Base-by-base conservation (phyloP, 2,329 filamentous ascomycete genomes). In the Penicillium sp. region DNA sequence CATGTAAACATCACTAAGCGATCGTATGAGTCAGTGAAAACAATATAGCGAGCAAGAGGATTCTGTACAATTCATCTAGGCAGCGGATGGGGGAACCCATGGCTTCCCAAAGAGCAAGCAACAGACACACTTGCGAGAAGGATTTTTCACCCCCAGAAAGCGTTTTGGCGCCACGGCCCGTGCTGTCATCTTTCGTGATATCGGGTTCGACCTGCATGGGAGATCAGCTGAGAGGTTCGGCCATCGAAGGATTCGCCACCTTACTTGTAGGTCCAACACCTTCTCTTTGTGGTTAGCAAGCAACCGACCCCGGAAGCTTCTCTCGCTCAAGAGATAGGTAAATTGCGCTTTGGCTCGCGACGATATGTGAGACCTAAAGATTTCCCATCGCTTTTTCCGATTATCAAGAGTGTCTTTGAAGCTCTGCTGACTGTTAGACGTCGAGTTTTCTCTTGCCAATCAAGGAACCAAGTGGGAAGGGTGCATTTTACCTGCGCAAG, bases 111-210 rank as follows among this genome's bases (percentile, higher is more conserved):
- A 98, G 82, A 2, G 88, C 80, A 20, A 98, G 74, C 37, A 98
- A 70, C 52, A 98, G 76, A 66, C 92, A 98, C 42, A 96, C 93
- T 3, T 90, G 95, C 3, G 89, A 93, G 62, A 96, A 98, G 0
- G 90, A 96, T 63, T 98, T 98, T 62, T 98, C 92, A 18, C 92
- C 92, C 36, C 92, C 92, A 6, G 89, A 95, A 1, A 98, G 72
- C 0, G 90, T 96, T 66, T 87, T 94, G 15, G 92, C 90, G 55
- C 85, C 84, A 33, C 90, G 79, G 2, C 87, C 88, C 3, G 76
- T 73, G 14, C 76, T 77, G 44, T 76, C 80, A 51, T 75, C 78
- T 50, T 76, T 81, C 14, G 84, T 92, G 32, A 75, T 76, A 50
- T 82, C 79, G 3, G 80, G 80, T 59, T 84, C 77, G 37, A 82